Percentiles rank a stretch among this genome's conserved stretches.
Evolutionary conservation across 2,329 filamentous ascomycete species (phyloP).

Genomic region (Claviceps sp.): DNA sequence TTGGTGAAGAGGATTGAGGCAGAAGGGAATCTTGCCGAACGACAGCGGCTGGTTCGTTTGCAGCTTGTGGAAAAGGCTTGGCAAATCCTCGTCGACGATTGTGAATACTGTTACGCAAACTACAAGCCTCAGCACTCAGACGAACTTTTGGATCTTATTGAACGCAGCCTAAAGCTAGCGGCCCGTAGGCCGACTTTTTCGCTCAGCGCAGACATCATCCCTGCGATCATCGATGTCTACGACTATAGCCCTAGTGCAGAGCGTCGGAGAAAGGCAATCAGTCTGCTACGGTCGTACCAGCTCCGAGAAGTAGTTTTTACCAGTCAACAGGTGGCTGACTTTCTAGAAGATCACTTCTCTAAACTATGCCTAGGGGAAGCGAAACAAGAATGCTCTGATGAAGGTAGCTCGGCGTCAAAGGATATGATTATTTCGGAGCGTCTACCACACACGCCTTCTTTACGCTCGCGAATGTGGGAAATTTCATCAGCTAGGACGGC

Average conservation of each 20-base stretch:
- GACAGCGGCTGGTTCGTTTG: neutral
- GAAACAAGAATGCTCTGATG: neutral
- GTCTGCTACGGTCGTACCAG: neutral
- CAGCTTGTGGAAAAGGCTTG: neutral
- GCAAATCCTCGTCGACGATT: neutral
- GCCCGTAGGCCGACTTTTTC: neutral
- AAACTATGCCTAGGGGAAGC: neutral
- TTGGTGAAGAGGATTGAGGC: neutral
- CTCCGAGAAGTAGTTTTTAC: slow-evolving; percentile 3
- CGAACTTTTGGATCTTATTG: slow-evolving; percentile 2
- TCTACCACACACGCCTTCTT: neutral
- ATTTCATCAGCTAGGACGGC: neutral
- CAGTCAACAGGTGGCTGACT: slow-evolving; percentile 3
- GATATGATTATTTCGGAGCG: neutral
- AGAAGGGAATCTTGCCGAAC: neutral
- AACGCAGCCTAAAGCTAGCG: neutral
- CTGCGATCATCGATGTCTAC: slow-evolving; percentile 1
- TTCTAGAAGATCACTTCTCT: slow-evolving; percentile 2
- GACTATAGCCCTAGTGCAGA: slow-evolving; percentile 1
- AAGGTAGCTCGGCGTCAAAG: neutral
- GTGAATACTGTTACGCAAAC: neutral
- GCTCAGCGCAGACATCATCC: slow-evolving; percentile 3
- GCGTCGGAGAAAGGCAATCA: neutral
- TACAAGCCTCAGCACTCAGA: neutral
- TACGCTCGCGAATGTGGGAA: slow-evolving; percentile 1